Evolutionary conservation across 2,329 filamentous ascomycete genomes (phyloP).

Genomic region (Fusarium sp.): DNA sequence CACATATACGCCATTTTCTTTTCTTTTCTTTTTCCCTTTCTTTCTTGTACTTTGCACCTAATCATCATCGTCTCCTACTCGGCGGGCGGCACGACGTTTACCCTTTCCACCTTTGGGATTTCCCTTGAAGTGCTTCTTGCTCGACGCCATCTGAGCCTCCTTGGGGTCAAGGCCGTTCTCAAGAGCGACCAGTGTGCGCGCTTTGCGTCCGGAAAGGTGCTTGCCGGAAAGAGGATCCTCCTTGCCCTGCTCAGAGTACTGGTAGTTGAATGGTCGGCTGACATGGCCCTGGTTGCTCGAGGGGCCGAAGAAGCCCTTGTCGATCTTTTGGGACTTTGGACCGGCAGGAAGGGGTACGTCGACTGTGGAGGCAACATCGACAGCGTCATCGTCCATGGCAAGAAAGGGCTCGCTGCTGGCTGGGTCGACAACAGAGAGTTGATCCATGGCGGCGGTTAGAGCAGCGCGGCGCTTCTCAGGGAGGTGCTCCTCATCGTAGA

Average conservation of each 20-base stretch:
- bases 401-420: conserved; percentile 37
- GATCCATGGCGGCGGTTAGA: conserved; percentile 61
- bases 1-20: conserved; percentile 55
- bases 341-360: conserved; percentile 68
- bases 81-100: conserved; percentile 49
- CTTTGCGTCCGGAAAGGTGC: conserved; percentile 83
- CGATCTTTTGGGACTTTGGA: conserved; percentile 77
- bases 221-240: conserved; percentile 58
- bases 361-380: conserved; percentile 50
- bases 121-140: conserved; percentile 97
- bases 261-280: conserved; percentile 85
- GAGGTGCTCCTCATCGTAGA: conserved; percentile 85
- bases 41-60: conserved; percentile 45
- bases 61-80: conserved; percentile 34
- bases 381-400: conserved; percentile 46
- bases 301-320: conserved; percentile 87
- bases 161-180: conserved; percentile 86
- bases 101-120: conserved; percentile 68
- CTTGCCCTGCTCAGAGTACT: conserved; percentile 84
- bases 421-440: conserved; percentile 52
- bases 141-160: conserved; percentile 70
- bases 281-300: conserved; percentile 71
- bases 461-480: conserved; percentile 80
- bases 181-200: conserved; percentile 79
- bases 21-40: conserved; percentile 46